Evolutionary conservation across 352 stramenopile genomes (phyloP).

Genomic region (Phytophthora multivora): DNA sequence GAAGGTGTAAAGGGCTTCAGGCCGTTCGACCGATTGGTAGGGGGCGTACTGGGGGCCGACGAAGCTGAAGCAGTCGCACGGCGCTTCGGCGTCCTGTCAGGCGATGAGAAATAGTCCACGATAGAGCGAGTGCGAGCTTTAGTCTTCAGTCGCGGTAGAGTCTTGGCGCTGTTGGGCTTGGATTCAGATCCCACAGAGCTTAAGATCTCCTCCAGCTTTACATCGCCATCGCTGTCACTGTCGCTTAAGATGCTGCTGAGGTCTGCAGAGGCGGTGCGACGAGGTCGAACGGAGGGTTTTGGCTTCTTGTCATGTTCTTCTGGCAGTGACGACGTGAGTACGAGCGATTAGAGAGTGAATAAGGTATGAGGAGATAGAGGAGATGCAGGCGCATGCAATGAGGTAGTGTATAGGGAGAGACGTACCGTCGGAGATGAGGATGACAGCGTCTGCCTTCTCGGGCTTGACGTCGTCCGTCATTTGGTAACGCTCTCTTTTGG

Average conservation of each 20-base stretch:
- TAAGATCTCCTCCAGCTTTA: constrained; percentile 38
- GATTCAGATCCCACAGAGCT: constrained; percentile 7
- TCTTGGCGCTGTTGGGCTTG: constrained; percentile 12
- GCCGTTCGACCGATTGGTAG: constrained; percentile 5
- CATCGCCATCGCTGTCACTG: constrained; percentile 38
- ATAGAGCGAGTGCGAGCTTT: constrained; percentile 31
- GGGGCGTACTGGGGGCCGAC: constrained; percentile 19
- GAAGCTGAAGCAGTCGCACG: constrained; percentile 25
- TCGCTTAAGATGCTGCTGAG: constrained; percentile 33
- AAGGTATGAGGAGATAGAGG: constrained; percentile 1
- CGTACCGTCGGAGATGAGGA: constrained; percentile 61
- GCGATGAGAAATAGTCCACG: constrained; percentile 23
- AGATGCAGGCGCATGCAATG: neutral
- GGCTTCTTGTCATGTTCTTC: constrained; percentile 27
- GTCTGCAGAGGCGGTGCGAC: constrained; percentile 7
- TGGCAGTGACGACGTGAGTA: constrained; percentile 10
- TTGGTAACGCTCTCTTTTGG: neutral
- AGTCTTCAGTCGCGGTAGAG: constrained; percentile 11
- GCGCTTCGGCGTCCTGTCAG: constrained; percentile 35
- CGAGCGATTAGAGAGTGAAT: neutral
- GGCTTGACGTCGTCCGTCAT: constrained; percentile 32
- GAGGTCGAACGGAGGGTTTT: constrained; percentile 3
- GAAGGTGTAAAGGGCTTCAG: constrained; percentile 75
- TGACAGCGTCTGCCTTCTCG: constrained; percentile 25
- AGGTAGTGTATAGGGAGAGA: neutral